Base-by-base conservation (phyloP, 2,329 filamentous ascomycete species). In the Fusarium globosum region DNA sequence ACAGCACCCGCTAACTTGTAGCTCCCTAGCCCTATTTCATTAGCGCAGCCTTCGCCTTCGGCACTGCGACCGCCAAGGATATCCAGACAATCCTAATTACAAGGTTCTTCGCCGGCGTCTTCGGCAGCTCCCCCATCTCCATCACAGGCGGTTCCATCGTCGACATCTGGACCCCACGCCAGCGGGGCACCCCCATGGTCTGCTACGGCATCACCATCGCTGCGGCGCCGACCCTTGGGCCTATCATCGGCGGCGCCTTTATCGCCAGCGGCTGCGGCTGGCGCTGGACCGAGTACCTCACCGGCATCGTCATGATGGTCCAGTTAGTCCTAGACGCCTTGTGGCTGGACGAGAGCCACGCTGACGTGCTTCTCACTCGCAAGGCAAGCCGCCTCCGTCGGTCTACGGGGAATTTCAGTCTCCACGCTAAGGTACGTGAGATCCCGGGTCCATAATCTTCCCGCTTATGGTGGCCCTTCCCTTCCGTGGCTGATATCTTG, bases 151-250 rank as follows among this genome's bases (percentile, higher is more conserved):
- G 53, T 2, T 57, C 53, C 21, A 45, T 57, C 1, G 53, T 57
- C 30, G 53, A 57, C 28, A 57, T 57, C 21, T 57, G 53, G 53
- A 57, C 53, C 39, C 53, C 53, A 15, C 53, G 53, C 20, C 53
- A 57, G 39, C 26, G 39, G 15, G 53, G 53, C 18, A 57, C 53
- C 6, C 53, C 53, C 7, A 57, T 57, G 53, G 53, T 57, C 21
- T 57, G 53, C 38, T 57, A 57, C n/a, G 53, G 53, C 38, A 56
- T 56, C 53, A 56, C 53, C 38, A 56, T 56, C 39, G 53, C 53
- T 23, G 53, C 53, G 3, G 53, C 53, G 6, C 53, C 53, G 21
- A 56, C 53, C 4, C 53, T 56, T 12, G 53, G 53, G 2, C 53
- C 53, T 43, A 56, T 56, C 28, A 56, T 56, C 16, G 53, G 53